These are phyloP conservation scores for Coprinellus aureogranulatus DNA, from an alignment of 768 basidiomycete genomes.

Conservation along the genomic window DNA sequence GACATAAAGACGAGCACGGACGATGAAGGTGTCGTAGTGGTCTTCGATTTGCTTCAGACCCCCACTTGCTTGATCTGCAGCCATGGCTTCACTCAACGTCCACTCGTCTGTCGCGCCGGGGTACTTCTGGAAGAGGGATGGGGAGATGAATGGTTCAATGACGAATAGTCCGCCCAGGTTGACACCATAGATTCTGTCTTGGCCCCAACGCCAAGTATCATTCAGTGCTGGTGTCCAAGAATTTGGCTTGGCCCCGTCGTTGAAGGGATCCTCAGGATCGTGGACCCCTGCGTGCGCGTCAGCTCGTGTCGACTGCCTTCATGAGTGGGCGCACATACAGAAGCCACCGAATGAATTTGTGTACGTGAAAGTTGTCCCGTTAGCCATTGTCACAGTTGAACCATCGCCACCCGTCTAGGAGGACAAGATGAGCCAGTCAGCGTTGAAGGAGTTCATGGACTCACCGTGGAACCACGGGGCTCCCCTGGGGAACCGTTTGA, in stretches of 20 bases:
- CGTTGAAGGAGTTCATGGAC: constrained; percentile 15
- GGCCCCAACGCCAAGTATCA: constrained; percentile 64
- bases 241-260: constrained; percentile 64
- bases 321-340: constrained; percentile 37
- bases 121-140: constrained; percentile 62
- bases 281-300: constrained; percentile 42
- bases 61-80: constrained; percentile 59
- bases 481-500: no score
- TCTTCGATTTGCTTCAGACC: constrained; percentile 59
- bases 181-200: constrained; percentile 56
- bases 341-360: constrained; percentile 68
- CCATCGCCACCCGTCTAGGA: constrained; percentile 57
- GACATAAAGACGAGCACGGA: constrained; percentile 33
- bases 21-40: constrained; percentile 83
- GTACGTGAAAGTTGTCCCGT: constrained; percentile 70
- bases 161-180: constrained; percentile 77
- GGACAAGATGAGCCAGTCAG: neutral
- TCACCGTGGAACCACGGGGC: constrained; percentile 1
- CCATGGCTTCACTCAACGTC: constrained; percentile 65
- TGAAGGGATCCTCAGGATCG: constrained; percentile 66
- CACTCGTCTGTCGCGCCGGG: constrained; percentile 59
- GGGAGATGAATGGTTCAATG: constrained; percentile 75
- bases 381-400: constrained; percentile 51
- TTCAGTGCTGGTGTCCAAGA: constrained; percentile 73
- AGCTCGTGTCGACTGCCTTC: neutral